phyloP scores from a whole-genome alignment of 306 rosid genomes.

The Castanea crenata region DNA sequence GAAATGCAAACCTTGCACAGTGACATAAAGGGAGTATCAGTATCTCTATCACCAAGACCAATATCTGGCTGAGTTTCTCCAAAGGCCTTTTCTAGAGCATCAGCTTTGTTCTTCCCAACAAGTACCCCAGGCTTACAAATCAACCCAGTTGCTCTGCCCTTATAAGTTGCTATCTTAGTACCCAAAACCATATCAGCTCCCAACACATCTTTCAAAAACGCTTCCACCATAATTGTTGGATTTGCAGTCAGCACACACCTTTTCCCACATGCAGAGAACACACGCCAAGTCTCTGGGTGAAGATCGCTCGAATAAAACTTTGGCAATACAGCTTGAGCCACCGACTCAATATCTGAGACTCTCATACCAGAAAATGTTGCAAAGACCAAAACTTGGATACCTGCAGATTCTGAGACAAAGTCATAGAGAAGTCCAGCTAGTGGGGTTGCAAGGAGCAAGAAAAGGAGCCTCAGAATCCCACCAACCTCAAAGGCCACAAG shows the following conservation, averaged over 20 bases:
- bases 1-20: conserved; percentile 60
- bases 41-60: conserved; percentile 77
- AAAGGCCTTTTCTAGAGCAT: conserved; percentile 47
- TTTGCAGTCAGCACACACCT: conserved; percentile 68
- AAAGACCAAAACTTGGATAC: conserved; percentile 66
- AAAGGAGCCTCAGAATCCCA: conserved; percentile 61
- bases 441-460: conserved; percentile 58
- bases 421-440: conserved; percentile 69
- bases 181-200: conserved; percentile 75
- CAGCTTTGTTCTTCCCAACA: conserved; percentile 63
- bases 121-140: conserved; percentile 52
- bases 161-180: conserved; percentile 46
- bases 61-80: conserved; percentile 49
- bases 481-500: conserved; percentile 77
- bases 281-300: conserved; percentile 69
- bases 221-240: conserved; percentile 80
- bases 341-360: conserved; percentile 54
- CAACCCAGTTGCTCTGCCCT: conserved; percentile 76
- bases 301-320: conserved; percentile 64
- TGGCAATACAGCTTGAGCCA: conserved; percentile 74
- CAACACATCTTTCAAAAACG: conserved; percentile 61
- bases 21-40: conserved; percentile 74
- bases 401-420: conserved; percentile 68
- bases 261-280: conserved; percentile 62
- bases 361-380: conserved; percentile 58